Conservation (phyloP, 768 basidiomycete genomes). For the Auriscalpium microsporum region DNA sequence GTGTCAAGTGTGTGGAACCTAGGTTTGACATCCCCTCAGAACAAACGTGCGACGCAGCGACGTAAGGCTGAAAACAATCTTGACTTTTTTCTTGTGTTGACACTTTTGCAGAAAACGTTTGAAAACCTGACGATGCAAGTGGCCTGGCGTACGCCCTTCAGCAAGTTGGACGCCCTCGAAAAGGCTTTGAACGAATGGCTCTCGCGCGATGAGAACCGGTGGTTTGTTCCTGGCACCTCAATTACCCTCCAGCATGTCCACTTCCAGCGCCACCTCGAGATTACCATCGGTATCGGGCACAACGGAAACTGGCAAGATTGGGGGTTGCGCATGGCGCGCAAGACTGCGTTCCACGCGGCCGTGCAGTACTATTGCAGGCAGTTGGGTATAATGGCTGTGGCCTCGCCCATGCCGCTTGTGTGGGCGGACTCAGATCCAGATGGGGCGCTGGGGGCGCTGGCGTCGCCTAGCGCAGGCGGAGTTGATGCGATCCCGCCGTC, state of each 20-base stretch:
- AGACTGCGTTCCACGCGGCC: constrained; percentile 75
- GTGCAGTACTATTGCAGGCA: constrained; percentile 64
- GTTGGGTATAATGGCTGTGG: constrained; percentile 54
- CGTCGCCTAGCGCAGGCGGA: background rate
- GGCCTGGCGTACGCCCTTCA: constrained; percentile 65
- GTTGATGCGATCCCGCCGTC: background rate
- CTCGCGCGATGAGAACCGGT: constrained; percentile 68
- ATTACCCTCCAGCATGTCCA: constrained; percentile 56
- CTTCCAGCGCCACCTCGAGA: constrained; percentile 56
- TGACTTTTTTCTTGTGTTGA: background rate
- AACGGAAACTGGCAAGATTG: constrained; percentile 52
- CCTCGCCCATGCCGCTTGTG: constrained; percentile 54
- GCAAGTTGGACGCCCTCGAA: constrained; percentile 65
- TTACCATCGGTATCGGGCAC: constrained; percentile 58
- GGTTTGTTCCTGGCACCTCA: constrained; percentile 64
- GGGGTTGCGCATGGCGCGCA: constrained; percentile 50
- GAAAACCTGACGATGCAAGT: constrained; percentile 64
- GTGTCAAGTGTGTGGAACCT: background rate
- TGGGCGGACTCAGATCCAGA: constrained; percentile 26
- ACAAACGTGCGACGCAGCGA: constrained; percentile 69
- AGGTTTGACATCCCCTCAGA: constrained; percentile 24
- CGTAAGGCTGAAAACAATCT: constrained; percentile 24
- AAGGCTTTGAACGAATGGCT: constrained; percentile 66
- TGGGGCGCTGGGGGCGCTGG: constrained; percentile 1
- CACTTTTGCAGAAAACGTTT: constrained; percentile 45